Evolutionary conservation across 441 rosid genomes (phyloP), one percentile per base, ranked within the genome.

Genomic region (Syzygium malaccense): DNA sequence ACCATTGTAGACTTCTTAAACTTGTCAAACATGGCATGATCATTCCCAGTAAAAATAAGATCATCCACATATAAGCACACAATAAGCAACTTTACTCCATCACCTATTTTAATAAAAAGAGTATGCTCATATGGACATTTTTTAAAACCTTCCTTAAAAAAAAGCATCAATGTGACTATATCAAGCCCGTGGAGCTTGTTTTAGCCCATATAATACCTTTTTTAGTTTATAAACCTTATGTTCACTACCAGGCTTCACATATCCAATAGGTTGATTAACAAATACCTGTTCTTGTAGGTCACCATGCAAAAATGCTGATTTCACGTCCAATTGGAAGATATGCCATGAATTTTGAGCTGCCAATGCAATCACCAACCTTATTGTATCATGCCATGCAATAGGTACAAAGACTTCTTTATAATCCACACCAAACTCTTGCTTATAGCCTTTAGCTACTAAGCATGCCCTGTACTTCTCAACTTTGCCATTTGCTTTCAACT

Each of bases 371-470:
- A n/a, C 33, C 19, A n/a, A n/a, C 30, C 1, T 30, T 5, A 64
- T 30, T 15, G 0, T 64, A 0, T 64, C 75, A 30, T 15, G 75
- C 9, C 3, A 8, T n/a, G 20, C 2, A 30, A 30, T 0, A 1
- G 6, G 9, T 15, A 3, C 75, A 30, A 64, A 30, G 0, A 64
- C 3, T 30, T 64, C 3, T 64, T 30, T 30, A 4, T 30, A 64
- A 64, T 64, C 23, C 23, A 64, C 41, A 7, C 23, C 5, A n/a
- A 30, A 30, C 20, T 64, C 23, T 17, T 64, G 0, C 13, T 30
- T 66, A 0, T 66, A 66, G 23, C 41, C 13, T 17, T 66, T 32
- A 8, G 20, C 41, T 2, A 66, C 23, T 17, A 66, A 66, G 41
- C 3, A 2, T 7, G 6, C 14, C 12, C 18, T 32, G 0, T 66